Evolutionary conservation across 176 grass and related monocot genomes (phyloP).

Genomic region (Panicum miliaceum): DNA sequence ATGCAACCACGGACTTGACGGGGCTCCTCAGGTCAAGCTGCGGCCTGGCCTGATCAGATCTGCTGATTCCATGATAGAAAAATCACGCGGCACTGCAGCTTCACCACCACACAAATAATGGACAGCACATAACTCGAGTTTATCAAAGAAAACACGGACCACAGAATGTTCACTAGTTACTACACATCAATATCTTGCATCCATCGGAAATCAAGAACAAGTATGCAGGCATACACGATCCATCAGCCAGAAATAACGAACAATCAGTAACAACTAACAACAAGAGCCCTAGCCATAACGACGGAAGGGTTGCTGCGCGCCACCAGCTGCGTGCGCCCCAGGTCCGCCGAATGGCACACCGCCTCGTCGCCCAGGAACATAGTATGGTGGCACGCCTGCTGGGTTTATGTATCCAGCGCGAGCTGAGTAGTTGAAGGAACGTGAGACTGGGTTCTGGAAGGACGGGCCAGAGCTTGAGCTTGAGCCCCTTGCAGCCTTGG

Average conservation of each 20-base stretch:
- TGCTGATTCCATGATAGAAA: not conserved
- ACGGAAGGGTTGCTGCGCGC: slow-evolving; percentile 38
- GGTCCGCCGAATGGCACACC: slow-evolving; percentile 38
- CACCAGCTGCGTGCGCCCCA: slow-evolving; percentile 40
- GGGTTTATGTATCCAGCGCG: slow-evolving; percentile 26
- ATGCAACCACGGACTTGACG: too few species aligned
- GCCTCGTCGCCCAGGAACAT: slow-evolving; percentile 23
- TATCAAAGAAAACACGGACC: not conserved
- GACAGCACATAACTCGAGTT: not conserved
- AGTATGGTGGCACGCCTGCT: slow-evolving; percentile 31
- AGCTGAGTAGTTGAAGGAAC: slow-evolving; percentile 39
- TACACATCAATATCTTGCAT: slow-evolving; percentile 7
- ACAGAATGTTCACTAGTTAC: slow-evolving; percentile 10
- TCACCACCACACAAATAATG: not conserved
- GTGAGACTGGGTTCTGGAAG: slow-evolving; percentile 50
- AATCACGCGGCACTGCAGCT: not conserved
- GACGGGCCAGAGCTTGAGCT: slow-evolving; percentile 39
- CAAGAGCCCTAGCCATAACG: not conserved
- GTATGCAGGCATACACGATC: slow-evolving; percentile 1
- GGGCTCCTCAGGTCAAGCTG: too few species aligned
- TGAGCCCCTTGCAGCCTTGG: slow-evolving; percentile 48
- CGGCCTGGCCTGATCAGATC: too few species aligned
- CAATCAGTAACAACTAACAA: slow-evolving; percentile 31
- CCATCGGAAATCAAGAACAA: slow-evolving; percentile 6
- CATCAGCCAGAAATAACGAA: slow-evolving; percentile 30